Base-by-base conservation (phyloP, 371 early-diverging fungal species). In the Mortierella sp. region DNA sequence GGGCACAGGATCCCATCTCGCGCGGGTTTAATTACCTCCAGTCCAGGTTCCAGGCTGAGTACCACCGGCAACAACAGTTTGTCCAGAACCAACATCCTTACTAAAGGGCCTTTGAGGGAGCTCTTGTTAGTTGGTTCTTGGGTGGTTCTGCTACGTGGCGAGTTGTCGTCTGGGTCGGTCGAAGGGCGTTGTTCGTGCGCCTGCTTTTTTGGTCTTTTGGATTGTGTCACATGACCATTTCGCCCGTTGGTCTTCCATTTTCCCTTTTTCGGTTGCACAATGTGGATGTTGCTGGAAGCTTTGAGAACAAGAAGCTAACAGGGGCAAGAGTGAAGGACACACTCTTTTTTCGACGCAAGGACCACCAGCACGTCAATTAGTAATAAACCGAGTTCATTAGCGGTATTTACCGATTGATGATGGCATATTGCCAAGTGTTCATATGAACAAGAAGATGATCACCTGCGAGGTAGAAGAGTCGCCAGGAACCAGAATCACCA, bases 1-100 rank as follows among this genome's bases (percentile, higher is more conserved):
- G 75, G 24, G 81, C 79, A 45, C 76, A 79, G 47, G 85, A 85
- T 34, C 85, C 85, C 5, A 85, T 85, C 38, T 81, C 85, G 3
- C 60, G 74, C 13, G 31, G 63, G 7, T 45, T 81, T 28, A 24
- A 65, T 38, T 74, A 70, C 21, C 26, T 79, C 28, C 85, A 85
- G 75, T 26, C 60, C 38, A 85, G 79, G 70, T 85, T 79, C 77
- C 52, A 60, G 70, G 74, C 85, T 26, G 85, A 85, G 50, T 85
- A 74, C 50, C 72, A 81, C 24, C 79, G 85, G n/a, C 85, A 85
- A 58, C 85, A 81, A 47, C 71, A 81, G 24, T 54, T 76, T 34
- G 58, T 84, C 21, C 84, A 81, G 34, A 75, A 84, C 57, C 78
- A 57, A 11, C 77, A 74, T 48, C 58, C 70, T 6, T 60, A 73